phyloP scores from a whole-genome alignment of 108 stramenopile genomes.

The Aurantiochytrium sp. region DNA sequence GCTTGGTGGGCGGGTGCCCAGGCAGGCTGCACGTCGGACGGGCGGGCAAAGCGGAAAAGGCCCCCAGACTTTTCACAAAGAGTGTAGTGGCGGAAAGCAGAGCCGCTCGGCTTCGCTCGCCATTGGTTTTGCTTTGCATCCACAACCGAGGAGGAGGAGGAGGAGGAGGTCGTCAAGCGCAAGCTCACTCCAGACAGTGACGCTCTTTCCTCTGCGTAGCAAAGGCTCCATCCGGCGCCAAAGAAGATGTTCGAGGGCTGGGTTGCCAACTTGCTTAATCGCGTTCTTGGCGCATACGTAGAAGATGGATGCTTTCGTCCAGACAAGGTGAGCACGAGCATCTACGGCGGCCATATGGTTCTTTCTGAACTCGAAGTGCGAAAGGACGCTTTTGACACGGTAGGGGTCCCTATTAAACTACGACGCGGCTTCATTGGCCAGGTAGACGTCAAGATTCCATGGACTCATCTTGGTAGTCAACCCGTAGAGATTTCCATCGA shows the following conservation, averaged over 20 bases:
- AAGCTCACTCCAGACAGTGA: too few species aligned
- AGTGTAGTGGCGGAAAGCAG: too few species aligned
- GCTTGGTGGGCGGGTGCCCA: too few species aligned
- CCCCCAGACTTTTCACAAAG: too few species aligned
- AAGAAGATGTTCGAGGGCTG: neutral
- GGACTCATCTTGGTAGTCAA: neutral
- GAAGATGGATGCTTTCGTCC: conserved; percentile 1
- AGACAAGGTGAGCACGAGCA: neutral
- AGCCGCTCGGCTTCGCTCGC: too few species aligned
- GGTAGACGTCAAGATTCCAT: conserved; percentile 7
- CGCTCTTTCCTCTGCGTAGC: too few species aligned
- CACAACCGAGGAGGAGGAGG: too few species aligned
- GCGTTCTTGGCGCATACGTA: neutral
- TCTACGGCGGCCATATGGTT: conserved; percentile 4
- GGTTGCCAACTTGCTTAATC: neutral
- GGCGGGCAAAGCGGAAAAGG: too few species aligned
- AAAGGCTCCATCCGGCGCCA: too few species aligned
- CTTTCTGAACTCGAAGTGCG: neutral
- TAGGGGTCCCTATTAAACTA: neutral
- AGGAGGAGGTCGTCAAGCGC: too few species aligned
- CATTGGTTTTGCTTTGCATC: too few species aligned
- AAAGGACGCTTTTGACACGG: neutral
- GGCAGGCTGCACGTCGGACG: too few species aligned
- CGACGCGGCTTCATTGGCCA: neutral
- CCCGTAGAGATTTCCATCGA: conserved; percentile 5